Evolutionary conservation across 176 grass and related monocot genomes (phyloP), one percentile per base, ranked within the genome.

Genomic region (Triticum aestivum): DNA sequence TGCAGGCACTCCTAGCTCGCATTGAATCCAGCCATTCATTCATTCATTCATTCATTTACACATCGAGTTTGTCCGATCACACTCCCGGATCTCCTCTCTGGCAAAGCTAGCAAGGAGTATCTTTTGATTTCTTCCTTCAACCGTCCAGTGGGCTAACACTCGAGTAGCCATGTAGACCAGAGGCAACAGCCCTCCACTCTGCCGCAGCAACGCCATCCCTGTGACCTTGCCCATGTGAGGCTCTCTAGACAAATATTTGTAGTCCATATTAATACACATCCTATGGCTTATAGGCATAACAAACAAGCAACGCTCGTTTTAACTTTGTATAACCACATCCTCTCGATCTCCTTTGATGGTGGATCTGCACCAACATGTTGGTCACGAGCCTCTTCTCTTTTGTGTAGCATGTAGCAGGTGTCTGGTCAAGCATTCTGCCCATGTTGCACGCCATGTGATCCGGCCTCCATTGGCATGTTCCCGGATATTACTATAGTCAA

Each of bases 401-500:
- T 11, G 5, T 24, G 63, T 32, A 27, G 12, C 63, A 29, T 65
- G 6, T 4, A 14, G n/a, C 8, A 61, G 68, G 24, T 73, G 66
- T 69, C 14, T 6, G 34, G 81, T 44, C 23, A 30, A 44, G 61
- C 38, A 13, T 65, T 61, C 51, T 41, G 54, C 24, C 34, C 56
- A 76, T 76, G 59, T 11, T 65, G 27, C 45, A 1, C 15, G 59
- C 5, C 82, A 65, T 76, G 82, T 84, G 71, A 63, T 32, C 15
- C 27, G 30, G 15, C 52, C 68, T 75, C 70, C 56, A 23, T 49
- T n/a, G 82, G 10, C 82, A 84, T 75, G 33, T 30, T 63, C 56
- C 58, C 65, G 32, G 56, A 29, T 10, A 27, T 47, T 73, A 73
- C 10, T 73, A 47, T 74, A 74, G 41, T 74, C 71, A 21, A 59